Evolutionary conservation across 805 yeast species (phyloP), one percentile per base, ranked within the genome.

Genomic region (Debaryomyces prosopidis): DNA sequence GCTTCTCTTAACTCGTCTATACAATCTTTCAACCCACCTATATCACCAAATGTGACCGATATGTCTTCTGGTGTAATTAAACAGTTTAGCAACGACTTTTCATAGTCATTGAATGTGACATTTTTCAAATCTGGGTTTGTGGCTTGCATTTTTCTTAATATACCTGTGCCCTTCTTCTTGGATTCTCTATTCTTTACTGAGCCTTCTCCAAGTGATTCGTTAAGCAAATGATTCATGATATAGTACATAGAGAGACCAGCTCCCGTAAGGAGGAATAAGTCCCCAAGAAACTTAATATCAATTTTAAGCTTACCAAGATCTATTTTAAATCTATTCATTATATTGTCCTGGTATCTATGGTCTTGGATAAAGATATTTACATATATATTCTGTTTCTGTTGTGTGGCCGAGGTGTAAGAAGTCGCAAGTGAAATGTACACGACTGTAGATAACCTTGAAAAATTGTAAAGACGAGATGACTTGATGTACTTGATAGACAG

Each of bases 31-130:
- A 94, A 71, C 0, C 99, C 99, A 14, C 98, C 99, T 44, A 94
- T 81, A 60, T 91, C 96, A 28, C 73, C 75, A 62, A 94, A 94
- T 10, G 80, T 73, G 3, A 85, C 86, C 19, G 79, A 75, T 36
- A 94, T 87, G 47, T 90, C 97, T 2, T 82, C 84, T 0, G 98
- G 96, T 1, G 89, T 79, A 6, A 94, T 84, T 23, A 92, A 87
- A 11, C 87, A 82, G 11, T 86, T 82, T 46, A 94, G 68, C 1
- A 94, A 79, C n/a, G 81, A 72, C 49, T 80, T 79, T 61, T 94
- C 99, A 62, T 94, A 91, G 44, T 76, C 80, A 53, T 82, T 85
- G 35, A 88, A 71, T 7, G 73, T 76, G 8, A 84, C 60, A 31
- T 71, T 71, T 43, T 76, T 68, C 23, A 76, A 68, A 0, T 71